Conservation (phyloP, 1,284 basidiomycete species). For the Rhodotorula sp. region DNA sequence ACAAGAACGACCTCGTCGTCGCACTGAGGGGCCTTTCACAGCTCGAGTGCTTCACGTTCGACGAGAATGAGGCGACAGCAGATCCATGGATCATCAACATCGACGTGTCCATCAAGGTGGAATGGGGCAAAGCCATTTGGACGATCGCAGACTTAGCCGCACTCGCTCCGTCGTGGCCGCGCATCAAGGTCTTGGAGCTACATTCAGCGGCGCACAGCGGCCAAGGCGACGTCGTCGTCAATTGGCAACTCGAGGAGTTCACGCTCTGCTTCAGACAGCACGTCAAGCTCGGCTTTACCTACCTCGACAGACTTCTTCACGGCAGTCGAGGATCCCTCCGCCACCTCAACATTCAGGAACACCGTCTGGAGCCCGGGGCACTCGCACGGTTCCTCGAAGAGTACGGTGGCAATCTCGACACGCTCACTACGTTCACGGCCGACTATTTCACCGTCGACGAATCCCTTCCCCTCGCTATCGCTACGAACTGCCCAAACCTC, state of each 20-base stretch:
- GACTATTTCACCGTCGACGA: constrained; percentile 2
- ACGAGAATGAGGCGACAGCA: background rate
- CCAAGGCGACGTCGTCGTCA: background rate
- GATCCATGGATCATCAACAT: constrained; percentile 32
- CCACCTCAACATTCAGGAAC: constrained; percentile 13
- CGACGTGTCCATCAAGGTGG: constrained; percentile 14
- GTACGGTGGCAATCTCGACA: background rate
- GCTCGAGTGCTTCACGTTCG: constrained; percentile 8
- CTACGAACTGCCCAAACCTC: background rate
- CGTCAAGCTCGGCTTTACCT: constrained; percentile 3
- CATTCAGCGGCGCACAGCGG: background rate
- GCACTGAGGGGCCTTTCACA: background rate
- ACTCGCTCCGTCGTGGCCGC: constrained; percentile 5
- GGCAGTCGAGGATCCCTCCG: background rate
- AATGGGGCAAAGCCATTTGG: constrained; percentile 22
- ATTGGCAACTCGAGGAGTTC: constrained; percentile 15
- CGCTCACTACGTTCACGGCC: constrained; percentile 7
- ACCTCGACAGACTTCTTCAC: constrained; percentile 10
- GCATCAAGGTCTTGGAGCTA: background rate
- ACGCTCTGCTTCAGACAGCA: constrained; percentile 6
- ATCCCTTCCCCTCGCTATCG: background rate
- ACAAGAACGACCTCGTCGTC: constrained; percentile 13
- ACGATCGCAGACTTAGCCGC: background rate
- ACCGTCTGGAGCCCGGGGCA: constrained; percentile 10
- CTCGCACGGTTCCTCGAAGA: constrained; percentile 1